These are phyloP conservation scores for Cyclotella choctawhatcheeana DNA, from an alignment of 108 stramenopile species.

Conservation along the genomic window DNA sequence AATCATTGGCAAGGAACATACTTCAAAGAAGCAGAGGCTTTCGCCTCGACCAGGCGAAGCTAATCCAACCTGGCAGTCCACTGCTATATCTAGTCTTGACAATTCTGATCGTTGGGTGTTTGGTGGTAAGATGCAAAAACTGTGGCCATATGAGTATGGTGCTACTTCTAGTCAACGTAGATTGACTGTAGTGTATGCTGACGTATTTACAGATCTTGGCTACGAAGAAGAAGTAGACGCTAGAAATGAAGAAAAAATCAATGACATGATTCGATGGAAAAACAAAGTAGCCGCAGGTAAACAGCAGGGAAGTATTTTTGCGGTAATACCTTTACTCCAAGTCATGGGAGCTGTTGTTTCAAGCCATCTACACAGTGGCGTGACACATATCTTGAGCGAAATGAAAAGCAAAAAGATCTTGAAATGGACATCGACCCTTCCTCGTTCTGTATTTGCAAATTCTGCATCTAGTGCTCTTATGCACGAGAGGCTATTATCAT, in stretches of 20 bases:
- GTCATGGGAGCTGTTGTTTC: slow-evolving; percentile 62
- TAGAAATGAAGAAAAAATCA: slow-evolving; percentile 7
- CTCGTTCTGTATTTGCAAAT: slow-evolving; percentile 31
- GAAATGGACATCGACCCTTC: slow-evolving; percentile 38
- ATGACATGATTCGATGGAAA: not conserved
- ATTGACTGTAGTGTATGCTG: slow-evolving; percentile 23
- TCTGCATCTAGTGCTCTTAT: slow-evolving; percentile 9
- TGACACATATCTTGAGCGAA: slow-evolving; percentile 68
- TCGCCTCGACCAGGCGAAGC: not conserved
- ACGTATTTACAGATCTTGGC: slow-evolving; percentile 24
- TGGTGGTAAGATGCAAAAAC: slow-evolving; percentile 45
- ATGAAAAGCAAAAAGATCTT: slow-evolving; percentile 43
- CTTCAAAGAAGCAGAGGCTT: slow-evolving; percentile 2
- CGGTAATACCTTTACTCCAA: slow-evolving; percentile 57
- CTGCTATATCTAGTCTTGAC: slow-evolving; percentile 31
- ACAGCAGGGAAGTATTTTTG: slow-evolving; percentile 14
- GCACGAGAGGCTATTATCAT: slow-evolving; percentile 16
- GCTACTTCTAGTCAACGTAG: not conserved
- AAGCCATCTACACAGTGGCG: slow-evolving; percentile 59
- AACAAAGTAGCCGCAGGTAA: slow-evolving; percentile 9
- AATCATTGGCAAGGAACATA: slow-evolving; percentile 31
- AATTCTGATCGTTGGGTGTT: slow-evolving; percentile 46
- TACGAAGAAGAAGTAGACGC: slow-evolving; percentile 22
- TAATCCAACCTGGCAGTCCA: slow-evolving; percentile 43
- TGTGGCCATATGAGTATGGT: slow-evolving; percentile 46